phyloP scores from a whole-genome alignment of 2,329 filamentous ascomycete genomes.

The Corynespora cassiicola region DNA sequence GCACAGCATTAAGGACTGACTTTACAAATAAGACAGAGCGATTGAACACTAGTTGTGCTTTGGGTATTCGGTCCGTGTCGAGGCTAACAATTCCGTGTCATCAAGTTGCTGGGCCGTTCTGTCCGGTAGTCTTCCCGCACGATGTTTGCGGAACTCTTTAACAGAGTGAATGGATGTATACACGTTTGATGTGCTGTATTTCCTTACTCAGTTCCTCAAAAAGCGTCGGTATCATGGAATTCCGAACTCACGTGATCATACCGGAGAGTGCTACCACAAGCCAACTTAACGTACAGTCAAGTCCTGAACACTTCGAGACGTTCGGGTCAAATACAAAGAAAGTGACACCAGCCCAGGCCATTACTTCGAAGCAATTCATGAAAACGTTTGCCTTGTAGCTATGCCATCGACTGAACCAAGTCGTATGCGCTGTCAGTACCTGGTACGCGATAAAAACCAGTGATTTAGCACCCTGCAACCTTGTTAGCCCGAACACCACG shows the following conservation, averaged over 20 bases:
- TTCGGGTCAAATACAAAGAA: conserved; percentile 33
- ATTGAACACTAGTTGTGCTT: too few species aligned
- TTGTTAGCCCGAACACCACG: background rate
- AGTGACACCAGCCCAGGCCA: conserved; percentile 52
- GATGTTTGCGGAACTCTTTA: too few species aligned
- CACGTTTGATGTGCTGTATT: too few species aligned
- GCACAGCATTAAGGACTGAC: too few species aligned
- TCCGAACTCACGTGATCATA: conserved; percentile 19
- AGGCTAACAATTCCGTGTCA: too few species aligned
- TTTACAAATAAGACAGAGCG: too few species aligned
- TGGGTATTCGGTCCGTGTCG: too few species aligned
- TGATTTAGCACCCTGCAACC: conserved; percentile 46
- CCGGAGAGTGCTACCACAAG: conserved; percentile 21
- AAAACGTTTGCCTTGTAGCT: conserved; percentile 51
- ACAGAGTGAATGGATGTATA: too few species aligned
- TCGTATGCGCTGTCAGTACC: conserved; percentile 45
- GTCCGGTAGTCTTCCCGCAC: too few species aligned
- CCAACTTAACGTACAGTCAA: conserved; percentile 25
- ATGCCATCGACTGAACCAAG: conserved; percentile 42
- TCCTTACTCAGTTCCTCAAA: too few species aligned
- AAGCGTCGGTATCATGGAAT: too few species aligned
- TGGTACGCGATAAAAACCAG: conserved; percentile 51
- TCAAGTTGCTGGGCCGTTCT: too few species aligned
- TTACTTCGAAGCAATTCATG: conserved; percentile 49
- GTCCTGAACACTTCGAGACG: conserved; percentile 18